These are phyloP conservation scores for Ophiostoma himal-ulmi DNA, from an alignment of 2,329 filamentous ascomycete species.

Conservation along the genomic window DNA sequence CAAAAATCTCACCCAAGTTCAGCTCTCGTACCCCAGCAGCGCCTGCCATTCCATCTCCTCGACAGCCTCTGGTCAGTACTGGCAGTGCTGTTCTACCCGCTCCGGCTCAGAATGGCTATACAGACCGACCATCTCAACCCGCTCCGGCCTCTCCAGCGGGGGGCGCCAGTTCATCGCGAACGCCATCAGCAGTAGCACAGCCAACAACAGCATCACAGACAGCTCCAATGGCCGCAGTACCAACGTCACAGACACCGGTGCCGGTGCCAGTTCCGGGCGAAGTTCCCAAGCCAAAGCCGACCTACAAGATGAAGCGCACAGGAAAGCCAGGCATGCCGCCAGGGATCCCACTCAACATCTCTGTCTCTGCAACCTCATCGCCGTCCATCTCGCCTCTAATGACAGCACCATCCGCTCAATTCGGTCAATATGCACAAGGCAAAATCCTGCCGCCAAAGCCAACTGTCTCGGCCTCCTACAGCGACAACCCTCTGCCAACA, in stretches of 20 bases:
- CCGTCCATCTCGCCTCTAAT: conserved; percentile 11
- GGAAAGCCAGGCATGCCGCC: conserved; percentile 13
- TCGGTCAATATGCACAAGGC: background rate
- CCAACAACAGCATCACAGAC: conserved; percentile 3
- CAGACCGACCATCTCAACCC: background rate
- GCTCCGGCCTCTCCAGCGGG: background rate
- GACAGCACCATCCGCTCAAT: background rate
- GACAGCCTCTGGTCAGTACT: background rate
- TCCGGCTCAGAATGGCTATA: background rate
- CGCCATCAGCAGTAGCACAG: background rate
- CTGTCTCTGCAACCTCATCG: background rate
- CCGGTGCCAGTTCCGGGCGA: background rate
- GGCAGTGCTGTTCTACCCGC: background rate
- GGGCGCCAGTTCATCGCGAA: background rate
- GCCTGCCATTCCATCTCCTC: background rate
- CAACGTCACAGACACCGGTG: background rate
- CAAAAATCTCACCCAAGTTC: background rate
- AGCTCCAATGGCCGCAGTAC: background rate
- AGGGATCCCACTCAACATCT: conserved; percentile 1
- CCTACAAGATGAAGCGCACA: conserved; percentile 15
- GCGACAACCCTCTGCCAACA: background rate
- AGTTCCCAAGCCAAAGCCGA: background rate
- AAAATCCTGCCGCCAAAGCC: background rate
- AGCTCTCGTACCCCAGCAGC: background rate
- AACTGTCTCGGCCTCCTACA: background rate